These are phyloP conservation scores for Dryadomyces sulphureus DNA, from an alignment of 2,329 filamentous ascomycete species.

Conservation along the genomic window DNA sequence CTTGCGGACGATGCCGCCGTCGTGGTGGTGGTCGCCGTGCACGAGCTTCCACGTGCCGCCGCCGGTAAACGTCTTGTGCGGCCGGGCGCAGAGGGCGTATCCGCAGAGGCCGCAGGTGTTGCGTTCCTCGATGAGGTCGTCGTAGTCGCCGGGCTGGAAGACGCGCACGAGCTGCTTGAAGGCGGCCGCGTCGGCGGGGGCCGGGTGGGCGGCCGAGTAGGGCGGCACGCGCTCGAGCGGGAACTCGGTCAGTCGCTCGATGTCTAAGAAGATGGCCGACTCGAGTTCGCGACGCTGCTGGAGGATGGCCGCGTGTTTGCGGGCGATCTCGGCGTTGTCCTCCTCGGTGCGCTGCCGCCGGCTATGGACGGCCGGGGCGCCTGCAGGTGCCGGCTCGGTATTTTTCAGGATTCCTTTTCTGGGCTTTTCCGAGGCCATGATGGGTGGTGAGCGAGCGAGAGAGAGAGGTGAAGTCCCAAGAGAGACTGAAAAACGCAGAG, in stretches of 20 bases:
- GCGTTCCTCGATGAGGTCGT: conserved; percentile 76
- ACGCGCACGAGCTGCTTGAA: conserved; percentile 54
- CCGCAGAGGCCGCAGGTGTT: conserved; percentile 74
- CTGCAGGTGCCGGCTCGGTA: conserved; percentile 16
- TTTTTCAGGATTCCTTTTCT: conserved; percentile 50
- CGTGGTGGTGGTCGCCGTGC: conserved; percentile 31
- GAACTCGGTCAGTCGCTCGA: conserved; percentile 55
- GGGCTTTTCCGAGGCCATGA: conserved; percentile 28
- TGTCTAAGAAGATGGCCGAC: conserved; percentile 53
- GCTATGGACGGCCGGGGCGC: conserved; percentile 11
- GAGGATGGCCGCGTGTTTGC: conserved; percentile 70
- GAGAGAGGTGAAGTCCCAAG: not conserved
- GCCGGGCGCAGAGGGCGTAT: conserved; percentile 61
- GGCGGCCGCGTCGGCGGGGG: conserved; percentile 41
- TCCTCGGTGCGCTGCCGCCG: conserved; percentile 20
- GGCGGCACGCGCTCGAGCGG: conserved; percentile 22
- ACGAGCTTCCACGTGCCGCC: conserved; percentile 56
- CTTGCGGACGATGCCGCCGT: conserved; percentile 53
- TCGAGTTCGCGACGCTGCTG: conserved; percentile 72
- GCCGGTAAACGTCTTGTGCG: conserved; percentile 39
- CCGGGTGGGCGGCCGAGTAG: conserved; percentile 30
- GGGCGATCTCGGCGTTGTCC: conserved; percentile 45
- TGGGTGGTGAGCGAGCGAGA: not conserved
- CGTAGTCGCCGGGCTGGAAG: conserved; percentile 82
- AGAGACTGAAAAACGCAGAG: not conserved